Evolutionary conservation across 768 basidiomycete genomes (phyloP), one percentile per base, ranked within the genome.

Genomic region (Termitomyces sp.): DNA sequence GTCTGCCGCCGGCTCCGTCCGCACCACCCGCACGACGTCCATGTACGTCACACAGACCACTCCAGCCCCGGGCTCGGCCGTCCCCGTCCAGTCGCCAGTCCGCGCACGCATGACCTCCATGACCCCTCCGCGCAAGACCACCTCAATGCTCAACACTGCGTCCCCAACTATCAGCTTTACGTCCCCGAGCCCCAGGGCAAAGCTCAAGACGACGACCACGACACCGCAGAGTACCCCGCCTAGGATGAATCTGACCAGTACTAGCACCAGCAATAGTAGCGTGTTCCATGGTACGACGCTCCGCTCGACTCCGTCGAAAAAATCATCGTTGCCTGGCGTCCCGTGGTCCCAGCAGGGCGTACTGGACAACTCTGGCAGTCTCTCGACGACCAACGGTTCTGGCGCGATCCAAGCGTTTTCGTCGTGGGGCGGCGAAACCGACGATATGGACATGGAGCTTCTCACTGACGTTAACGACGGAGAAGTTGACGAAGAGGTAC

Each of bases 361-460:
- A 19, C 41, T 54, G 5, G 45, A 53, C 15, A 58, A 50, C 35
- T 54, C 61, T n/a, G 56, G 57, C 37, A 64, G 58, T 38, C 61
- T 63, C 33, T 53, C 63, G 40, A 66, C 61, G 42, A 50, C 48
- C 33, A 71, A 62, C 8, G 69, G 67, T 9, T 63, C 65, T 40
- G 69, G 67, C 57, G 70, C 64, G 1, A 54, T 67, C 1, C 67
- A 67, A 50, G 70, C 70, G 12, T 70, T 76, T 33, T 75, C 76
- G 60, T 67, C 70, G 28, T 73, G 71, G 56, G 71, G 66, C 59
- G 83, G 82, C 19, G 82, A 79, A 47, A 78, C 70, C 8, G 78
- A 83, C 26, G 81, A 83, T 33, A 82, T 86, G 77, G 83, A 80
- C 19, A 70, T 89, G 60, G 89, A 91, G 63, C 83, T 91, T 81